phyloP scores from a whole-genome alignment of 2,329 filamentous ascomycete species.

The Aaosphaeria pasadenensis region DNA sequence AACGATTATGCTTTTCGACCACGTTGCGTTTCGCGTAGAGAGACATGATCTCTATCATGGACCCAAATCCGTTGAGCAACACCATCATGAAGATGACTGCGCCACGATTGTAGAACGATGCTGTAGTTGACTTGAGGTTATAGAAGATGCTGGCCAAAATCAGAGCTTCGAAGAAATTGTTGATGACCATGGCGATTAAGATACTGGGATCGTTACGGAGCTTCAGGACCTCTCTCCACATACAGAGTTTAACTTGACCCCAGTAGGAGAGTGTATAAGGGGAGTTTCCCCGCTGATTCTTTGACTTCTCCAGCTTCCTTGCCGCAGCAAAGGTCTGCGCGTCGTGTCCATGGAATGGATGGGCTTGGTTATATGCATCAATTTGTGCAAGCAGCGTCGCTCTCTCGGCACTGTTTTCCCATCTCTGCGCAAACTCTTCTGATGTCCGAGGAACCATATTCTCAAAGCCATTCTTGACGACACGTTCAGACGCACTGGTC shows the following conservation, averaged over 20 bases:
- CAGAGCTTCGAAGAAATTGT: slow-evolving; percentile 61
- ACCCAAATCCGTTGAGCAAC: slow-evolving; percentile 75
- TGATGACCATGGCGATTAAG: slow-evolving; percentile 64
- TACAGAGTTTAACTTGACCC: slow-evolving; percentile 69
- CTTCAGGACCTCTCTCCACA: slow-evolving; percentile 72
- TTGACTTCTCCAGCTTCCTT: background rate
- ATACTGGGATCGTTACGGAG: slow-evolving; percentile 69
- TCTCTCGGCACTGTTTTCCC: slow-evolving; percentile 36
- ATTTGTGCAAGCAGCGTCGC: slow-evolving; percentile 40
- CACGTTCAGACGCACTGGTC: slow-evolving; percentile 54
- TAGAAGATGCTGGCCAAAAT: slow-evolving; percentile 77
- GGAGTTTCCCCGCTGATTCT: background rate
- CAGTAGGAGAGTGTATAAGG: background rate
- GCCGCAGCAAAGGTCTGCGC: background rate
- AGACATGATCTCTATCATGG: slow-evolving; percentile 69
- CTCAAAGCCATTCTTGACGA: slow-evolving; percentile 55
- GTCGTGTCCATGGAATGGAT: background rate
- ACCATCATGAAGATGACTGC: slow-evolving; percentile 79
- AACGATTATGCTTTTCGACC: slow-evolving; percentile 80
- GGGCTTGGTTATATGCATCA: slow-evolving; percentile 46
- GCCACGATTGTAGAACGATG: slow-evolving; percentile 71
- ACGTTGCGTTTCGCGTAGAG: slow-evolving; percentile 83
- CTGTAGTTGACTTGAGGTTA: slow-evolving; percentile 60
- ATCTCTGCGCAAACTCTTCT: slow-evolving; percentile 65
- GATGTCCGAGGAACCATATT: slow-evolving; percentile 58